A percentile compares a stretch with the other conserved stretches of the same genome.
These are phyloP conservation scores for Litchi chinensis DNA, from an alignment of 345 rosid species.

Conservation along the genomic window DNA sequence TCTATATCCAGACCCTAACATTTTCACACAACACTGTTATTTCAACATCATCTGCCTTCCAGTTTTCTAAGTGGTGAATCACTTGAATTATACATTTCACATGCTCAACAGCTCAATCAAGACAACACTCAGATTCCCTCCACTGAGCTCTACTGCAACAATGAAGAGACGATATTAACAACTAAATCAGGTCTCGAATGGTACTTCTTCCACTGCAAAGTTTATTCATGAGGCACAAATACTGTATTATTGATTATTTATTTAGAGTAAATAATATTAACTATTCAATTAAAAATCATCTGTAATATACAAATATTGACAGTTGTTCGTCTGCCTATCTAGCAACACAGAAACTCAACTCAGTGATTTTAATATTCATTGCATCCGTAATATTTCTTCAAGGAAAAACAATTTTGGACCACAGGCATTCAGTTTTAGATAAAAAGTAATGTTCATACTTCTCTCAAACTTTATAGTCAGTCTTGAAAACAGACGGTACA, in stretches of 20 bases:
- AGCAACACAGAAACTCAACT: background rate
- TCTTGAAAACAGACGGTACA: too few species aligned
- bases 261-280: background rate
- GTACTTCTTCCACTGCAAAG: background rate
- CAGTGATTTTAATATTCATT: background rate
- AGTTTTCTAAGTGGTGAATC: background rate
- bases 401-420: background rate
- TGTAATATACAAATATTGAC: background rate
- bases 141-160: background rate
- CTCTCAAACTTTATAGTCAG: background rate
- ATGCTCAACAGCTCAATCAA: background rate
- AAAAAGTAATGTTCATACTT: background rate
- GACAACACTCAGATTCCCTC: background rate
- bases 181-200: background rate
- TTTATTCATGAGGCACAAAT: background rate
- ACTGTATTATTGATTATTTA: background rate
- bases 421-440: background rate
- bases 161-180: background rate
- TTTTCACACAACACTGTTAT: background rate
- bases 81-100: background rate
- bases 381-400: background rate
- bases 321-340: background rate
- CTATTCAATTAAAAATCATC: background rate
- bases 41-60: background rate
- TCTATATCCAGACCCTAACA: slow-evolving; percentile 2